A percentile compares a stretch with the other conserved stretches of the same genome.
Conservation (phyloP, 805 yeast genomes). For the Candida lessepsii region DNA sequence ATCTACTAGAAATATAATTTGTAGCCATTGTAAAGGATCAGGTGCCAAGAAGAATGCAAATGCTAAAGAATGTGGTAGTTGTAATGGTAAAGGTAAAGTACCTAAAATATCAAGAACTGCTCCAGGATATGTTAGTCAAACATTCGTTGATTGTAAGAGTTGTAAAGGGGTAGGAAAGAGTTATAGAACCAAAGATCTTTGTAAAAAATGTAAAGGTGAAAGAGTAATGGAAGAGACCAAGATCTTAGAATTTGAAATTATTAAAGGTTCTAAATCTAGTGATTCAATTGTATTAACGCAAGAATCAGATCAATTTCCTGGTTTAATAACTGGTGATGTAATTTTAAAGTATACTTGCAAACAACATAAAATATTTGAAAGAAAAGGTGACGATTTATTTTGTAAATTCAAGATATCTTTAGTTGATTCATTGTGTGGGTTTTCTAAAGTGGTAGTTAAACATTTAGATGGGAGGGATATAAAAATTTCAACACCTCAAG, state of each 20-base stretch:
- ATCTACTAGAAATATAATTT: slow-evolving; percentile 68
- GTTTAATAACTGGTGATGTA: slow-evolving; percentile 75
- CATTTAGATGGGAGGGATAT: slow-evolving; percentile 81
- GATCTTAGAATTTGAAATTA: slow-evolving; percentile 72
- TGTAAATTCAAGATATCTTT: slow-evolving; percentile 61
- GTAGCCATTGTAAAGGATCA: slow-evolving; percentile 70
- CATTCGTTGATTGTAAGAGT: slow-evolving; percentile 55
- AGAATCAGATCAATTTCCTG: slow-evolving; percentile 77
- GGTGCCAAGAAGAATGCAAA: slow-evolving; percentile 68
- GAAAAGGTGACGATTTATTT: slow-evolving; percentile 65
- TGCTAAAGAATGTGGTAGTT: slow-evolving; percentile 55
- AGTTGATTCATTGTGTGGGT: slow-evolving; percentile 84
- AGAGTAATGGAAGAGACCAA: slow-evolving; percentile 63
- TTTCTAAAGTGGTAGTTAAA: slow-evolving; percentile 58
- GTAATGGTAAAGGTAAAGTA: slow-evolving; percentile 70
- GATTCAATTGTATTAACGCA: slow-evolving; percentile 61
- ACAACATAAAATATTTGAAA: slow-evolving; percentile 47
- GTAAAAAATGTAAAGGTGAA: slow-evolving; percentile 73
- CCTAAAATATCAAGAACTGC: slow-evolving; percentile 63
- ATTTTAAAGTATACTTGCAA: slow-evolving; percentile 57
- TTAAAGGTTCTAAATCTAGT: slow-evolving; percentile 64
- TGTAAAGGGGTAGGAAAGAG: slow-evolving; percentile 73
- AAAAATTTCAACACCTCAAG: slow-evolving; percentile 62
- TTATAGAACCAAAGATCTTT: slow-evolving; percentile 62
- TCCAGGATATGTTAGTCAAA: slow-evolving; percentile 72